Percentiles rank a stretch among this genome's conserved stretches.
Conservation (phyloP, 192 early-diverging fungal genomes). For the Spizellomyces sp. region DNA sequence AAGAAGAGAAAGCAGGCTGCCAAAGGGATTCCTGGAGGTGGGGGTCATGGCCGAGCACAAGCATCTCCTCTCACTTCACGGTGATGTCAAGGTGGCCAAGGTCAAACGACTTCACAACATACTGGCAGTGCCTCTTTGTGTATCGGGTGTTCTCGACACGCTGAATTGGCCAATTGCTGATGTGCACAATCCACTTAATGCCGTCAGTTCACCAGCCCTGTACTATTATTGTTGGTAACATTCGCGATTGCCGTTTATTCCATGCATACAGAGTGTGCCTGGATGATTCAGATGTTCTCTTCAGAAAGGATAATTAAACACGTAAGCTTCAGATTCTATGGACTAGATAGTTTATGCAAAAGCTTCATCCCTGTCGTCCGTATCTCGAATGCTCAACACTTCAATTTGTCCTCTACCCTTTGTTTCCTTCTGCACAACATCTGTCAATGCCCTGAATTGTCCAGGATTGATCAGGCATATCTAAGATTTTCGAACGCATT, state of each 20-base stretch:
- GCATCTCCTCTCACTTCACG: not conserved
- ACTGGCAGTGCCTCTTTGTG: too few relatives aligned
- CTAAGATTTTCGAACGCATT: slow-evolving; percentile 34
- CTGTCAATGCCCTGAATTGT: slow-evolving; percentile 81
- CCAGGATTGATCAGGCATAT: slow-evolving; percentile 90
- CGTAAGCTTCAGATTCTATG: too few relatives aligned
- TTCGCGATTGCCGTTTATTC: too few relatives aligned
- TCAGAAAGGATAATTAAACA: too few relatives aligned
- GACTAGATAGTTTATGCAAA: not conserved
- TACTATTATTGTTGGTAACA: too few relatives aligned
- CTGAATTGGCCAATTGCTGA: too few relatives aligned
- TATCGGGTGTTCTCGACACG: too few relatives aligned
- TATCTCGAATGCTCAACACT: slow-evolving; percentile 63
- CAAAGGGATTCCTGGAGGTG: not conserved
- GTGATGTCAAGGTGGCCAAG: not conserved
- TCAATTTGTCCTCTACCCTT: slow-evolving; percentile 90
- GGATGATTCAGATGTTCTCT: too few relatives aligned
- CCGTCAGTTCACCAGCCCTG: too few relatives aligned
- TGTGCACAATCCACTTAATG: too few relatives aligned
- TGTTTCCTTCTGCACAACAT: slow-evolving; percentile 80
- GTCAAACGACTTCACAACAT: too few relatives aligned
- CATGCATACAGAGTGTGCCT: too few relatives aligned
- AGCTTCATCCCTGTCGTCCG: slow-evolving; percentile 45
- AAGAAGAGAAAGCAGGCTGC: not conserved
- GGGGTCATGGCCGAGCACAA: not conserved